phyloP scores from a whole-genome alignment of 2,329 filamentous ascomycete species.

The Pseudogymnoascus sp. region DNA sequence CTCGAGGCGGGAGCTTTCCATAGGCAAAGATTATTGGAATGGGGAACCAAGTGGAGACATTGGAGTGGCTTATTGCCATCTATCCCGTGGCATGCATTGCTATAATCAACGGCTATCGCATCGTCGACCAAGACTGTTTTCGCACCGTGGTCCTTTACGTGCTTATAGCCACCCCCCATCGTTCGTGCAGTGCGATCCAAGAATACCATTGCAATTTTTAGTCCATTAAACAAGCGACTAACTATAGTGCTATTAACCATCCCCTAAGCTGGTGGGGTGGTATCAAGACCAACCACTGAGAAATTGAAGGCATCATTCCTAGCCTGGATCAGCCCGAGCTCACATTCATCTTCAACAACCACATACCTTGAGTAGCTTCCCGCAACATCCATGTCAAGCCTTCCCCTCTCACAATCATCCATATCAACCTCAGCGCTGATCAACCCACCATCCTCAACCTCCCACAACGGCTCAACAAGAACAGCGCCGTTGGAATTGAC shows the following conservation, averaged over 20 bases:
- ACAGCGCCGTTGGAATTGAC: slow-evolving; percentile 73
- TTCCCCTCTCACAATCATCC: slow-evolving; percentile 75
- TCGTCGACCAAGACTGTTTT: too few relatives aligned
- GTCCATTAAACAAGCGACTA: neutral
- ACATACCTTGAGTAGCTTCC: slow-evolving; percentile 75
- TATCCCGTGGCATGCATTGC: too few relatives aligned
- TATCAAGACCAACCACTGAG: slow-evolving; percentile 48
- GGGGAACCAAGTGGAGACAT: too few relatives aligned
- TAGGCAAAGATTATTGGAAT: too few relatives aligned
- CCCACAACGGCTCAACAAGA: slow-evolving; percentile 75
- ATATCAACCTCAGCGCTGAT: slow-evolving; percentile 71
- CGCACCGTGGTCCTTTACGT: too few relatives aligned
- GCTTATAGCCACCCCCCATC: too few relatives aligned
- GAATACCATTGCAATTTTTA: neutral
- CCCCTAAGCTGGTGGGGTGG: slow-evolving; percentile 45
- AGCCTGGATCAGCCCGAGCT: slow-evolving; percentile 12
- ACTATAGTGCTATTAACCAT: neutral
- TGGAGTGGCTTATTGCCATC: too few relatives aligned
- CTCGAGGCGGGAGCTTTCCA: too few relatives aligned
- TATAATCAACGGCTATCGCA: too few relatives aligned
- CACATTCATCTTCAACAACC: neutral
- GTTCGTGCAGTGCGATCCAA: too few relatives aligned
- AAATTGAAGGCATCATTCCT: slow-evolving; percentile 56
- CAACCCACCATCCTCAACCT: slow-evolving; percentile 58
- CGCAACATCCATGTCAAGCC: slow-evolving; percentile 74